Evolutionary conservation across 768 basidiomycete genomes (phyloP), one percentile per base, ranked within the genome.

Genomic region (Agrocybe chaxingu): DNA sequence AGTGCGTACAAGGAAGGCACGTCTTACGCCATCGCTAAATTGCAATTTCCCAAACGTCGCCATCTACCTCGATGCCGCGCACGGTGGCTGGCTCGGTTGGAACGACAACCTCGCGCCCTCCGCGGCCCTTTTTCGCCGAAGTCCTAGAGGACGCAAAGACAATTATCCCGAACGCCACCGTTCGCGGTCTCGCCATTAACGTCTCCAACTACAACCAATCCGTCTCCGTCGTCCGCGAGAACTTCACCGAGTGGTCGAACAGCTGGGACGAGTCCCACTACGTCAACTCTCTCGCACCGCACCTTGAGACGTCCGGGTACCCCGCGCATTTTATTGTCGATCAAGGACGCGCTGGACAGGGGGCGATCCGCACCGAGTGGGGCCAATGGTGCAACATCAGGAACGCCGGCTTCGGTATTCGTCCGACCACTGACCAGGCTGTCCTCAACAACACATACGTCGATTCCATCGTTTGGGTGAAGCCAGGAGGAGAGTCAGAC

Each of bases 401-500:
- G 51, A 52, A 52, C 44, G 69, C 69, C 36, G 70, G 70, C 19
- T 70, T 68, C 47, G 69, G 69, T 13, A 58, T 62, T 3, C 68
- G 63, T 36, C 69, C 71, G 12, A 69, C 70, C 3, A 57, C 67
- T 2, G 51, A 56, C 43, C 55, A 58, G 32, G 48, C 45, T 2
- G 36, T 56, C 3, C 39, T 57, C 13, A 57, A 60, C 42, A 67
- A 66, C 32, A 55, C 62, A 6, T 56, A 58, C 48, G 62, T 71
- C 37, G 73, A 74, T 55, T 64, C 70, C 29, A 64, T 73, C 46
- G 71, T 71, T 24, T 73, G 72, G 70, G 69, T 67, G 11, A 73
- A 73, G 64, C 72, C 72, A 24, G 71, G 69, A 53, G 71, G 72
- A 39, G 69, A 73, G 55, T 66, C 61, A 6, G 71, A 73, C 39